Base-by-base conservation (phyloP, 495 filamentous ascomycete genomes). In the Cercophora samala region DNA sequence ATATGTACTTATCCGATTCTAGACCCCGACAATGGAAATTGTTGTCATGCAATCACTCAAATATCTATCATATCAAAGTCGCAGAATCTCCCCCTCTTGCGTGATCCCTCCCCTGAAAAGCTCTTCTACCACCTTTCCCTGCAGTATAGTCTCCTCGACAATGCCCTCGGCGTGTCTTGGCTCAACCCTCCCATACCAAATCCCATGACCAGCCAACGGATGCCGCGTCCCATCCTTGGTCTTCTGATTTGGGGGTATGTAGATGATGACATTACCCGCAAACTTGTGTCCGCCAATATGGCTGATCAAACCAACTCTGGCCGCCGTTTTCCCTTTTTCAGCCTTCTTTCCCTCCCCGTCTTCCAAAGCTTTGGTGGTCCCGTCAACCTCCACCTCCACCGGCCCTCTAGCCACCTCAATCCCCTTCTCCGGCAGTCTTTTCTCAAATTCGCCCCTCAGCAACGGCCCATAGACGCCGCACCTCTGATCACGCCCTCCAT, bases 261-360 rank as follows among this genome's bases (percentile, higher is more conserved):
- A 98, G 0, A 97, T 78, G 60, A 97, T 93, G 17, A 97, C 88
- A 79, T 98, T 98, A 3, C 94, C 94, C 0, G 94, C 94, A 72
- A 89, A 97, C 68, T 95, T 95, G 70, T 97, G 94, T 1, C 94
- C 94, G 0, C 93, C 92, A 63, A 98, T 86, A 79, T 98, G 94
- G 74, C 90, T 94, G 65, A 94, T 92, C 58, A 90, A 75, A 1
- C 87, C 92, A 5, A 97, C 84, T 68, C 87, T 82, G 3, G 84
- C 85, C 58, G 80, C 78, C 19, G 61, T 69, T 61, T 81, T 78
- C 21, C 56, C 67, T 23, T 55, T 66, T 21, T 58, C 60, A n/a
- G 17, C 51, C 3, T 23, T 73, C 15, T 67, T 68, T 18, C 61
- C 69, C 24, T 68, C 67, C 46, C 64, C 69, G 13, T 68, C 68